phyloP scores from a whole-genome alignment of 495 filamentous ascomycete species.

The Aspergillus cristatus region DNA sequence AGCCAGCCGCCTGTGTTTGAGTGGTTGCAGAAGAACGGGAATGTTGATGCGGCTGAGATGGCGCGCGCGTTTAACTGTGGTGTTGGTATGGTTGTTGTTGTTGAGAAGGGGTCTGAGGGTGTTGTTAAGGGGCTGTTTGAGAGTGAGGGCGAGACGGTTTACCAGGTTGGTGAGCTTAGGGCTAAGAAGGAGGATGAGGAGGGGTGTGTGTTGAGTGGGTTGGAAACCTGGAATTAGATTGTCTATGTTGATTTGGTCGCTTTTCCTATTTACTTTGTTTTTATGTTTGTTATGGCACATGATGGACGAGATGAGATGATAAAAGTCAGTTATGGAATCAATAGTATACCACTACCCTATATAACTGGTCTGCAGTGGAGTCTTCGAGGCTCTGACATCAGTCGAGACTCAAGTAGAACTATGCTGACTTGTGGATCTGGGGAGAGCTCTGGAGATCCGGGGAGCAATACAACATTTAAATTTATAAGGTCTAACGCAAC shows the following conservation, averaged over 20 bases:
- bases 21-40: slow-evolving; percentile 77
- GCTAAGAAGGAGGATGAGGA: slow-evolving; percentile 41
- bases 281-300: slow-evolving; percentile 2
- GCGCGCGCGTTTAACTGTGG: slow-evolving; percentile 90
- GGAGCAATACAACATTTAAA: too few relatives aligned
- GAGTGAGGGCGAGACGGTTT: slow-evolving; percentile 65
- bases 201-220: slow-evolving; percentile 58
- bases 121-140: slow-evolving; percentile 43
- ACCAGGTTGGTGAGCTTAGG: slow-evolving; percentile 60
- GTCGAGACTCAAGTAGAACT: too few relatives aligned
- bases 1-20: slow-evolving; percentile 61
- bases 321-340: too few relatives aligned
- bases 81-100: slow-evolving; percentile 84
- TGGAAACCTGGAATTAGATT: slow-evolving; percentile 63
- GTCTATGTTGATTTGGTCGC: too few relatives aligned
- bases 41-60: slow-evolving; percentile 66
- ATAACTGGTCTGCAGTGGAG: too few relatives aligned
- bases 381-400: too few relatives aligned
- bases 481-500: too few relatives aligned
- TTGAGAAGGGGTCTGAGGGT: slow-evolving; percentile 46
- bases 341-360: too few relatives aligned
- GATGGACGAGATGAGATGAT: slow-evolving; percentile 2
- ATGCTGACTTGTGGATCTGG: too few relatives aligned
- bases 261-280: slow-evolving; percentile 12
- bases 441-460: too few relatives aligned